Percentiles rank a stretch among this genome's conserved stretches.
Evolutionary conservation across 1,284 basidiomycete species (phyloP).

Genomic region (Hypsizygus ulmarius): DNA sequence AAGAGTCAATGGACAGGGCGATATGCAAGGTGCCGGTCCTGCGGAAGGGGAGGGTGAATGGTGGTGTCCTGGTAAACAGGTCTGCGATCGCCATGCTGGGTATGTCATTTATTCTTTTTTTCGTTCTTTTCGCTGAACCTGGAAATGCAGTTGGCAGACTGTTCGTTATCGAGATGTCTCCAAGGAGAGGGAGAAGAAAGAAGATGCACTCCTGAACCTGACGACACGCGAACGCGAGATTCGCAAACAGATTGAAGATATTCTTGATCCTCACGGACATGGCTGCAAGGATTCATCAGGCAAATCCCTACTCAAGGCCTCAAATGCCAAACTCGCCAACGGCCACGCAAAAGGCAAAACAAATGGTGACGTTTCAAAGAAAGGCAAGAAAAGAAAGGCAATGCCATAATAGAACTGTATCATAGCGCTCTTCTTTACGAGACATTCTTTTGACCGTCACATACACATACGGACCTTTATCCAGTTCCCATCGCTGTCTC

Average conservation of each 20-base stretch:
- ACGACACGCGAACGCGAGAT: conserved; percentile 72
- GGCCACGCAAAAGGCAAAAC: conserved; percentile 43
- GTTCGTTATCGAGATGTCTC: conserved; percentile 68
- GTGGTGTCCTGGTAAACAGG: conserved; percentile 74
- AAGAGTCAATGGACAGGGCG: conserved; percentile 12
- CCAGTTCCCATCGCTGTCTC: conserved; percentile 8
- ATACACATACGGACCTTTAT: conserved; percentile 6
- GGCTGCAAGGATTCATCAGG: conserved; percentile 30
- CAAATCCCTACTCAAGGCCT: conserved; percentile 37
- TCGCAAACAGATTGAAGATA: conserved; percentile 68
- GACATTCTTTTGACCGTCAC: background rate
- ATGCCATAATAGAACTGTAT: conserved; percentile 28
- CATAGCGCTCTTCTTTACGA: conserved; percentile 16
- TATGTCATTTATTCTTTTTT: conserved; percentile 31
- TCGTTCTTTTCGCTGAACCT: conserved; percentile 7
- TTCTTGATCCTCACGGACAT: conserved; percentile 49
- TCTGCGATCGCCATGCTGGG: conserved; percentile 78
- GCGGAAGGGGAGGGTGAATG: conserved; percentile 49
- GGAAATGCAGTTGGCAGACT: conserved; percentile 65
- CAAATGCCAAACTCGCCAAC: conserved; percentile 44
- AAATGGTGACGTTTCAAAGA: conserved; percentile 47
- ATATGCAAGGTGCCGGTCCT: conserved; percentile 30
- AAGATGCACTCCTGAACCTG: conserved; percentile 57
- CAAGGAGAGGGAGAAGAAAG: conserved; percentile 68
- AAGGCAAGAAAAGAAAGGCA: conserved; percentile 61